Evolutionary conservation across 1,139 yeast species (phyloP).

Genomic region (Zygosaccharomyces sapae): DNA sequence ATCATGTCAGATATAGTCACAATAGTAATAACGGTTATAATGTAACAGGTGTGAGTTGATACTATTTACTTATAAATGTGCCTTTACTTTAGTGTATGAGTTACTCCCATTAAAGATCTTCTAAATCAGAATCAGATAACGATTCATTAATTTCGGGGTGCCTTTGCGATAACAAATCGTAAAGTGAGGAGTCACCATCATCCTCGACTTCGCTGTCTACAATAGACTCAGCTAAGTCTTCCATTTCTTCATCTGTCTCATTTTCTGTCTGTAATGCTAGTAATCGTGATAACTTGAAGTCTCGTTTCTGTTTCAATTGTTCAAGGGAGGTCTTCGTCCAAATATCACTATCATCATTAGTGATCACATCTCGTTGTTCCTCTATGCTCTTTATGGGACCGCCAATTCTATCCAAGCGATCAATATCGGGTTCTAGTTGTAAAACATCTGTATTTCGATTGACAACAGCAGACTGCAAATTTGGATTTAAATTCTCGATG

Average conservation of each 20-base stretch:
- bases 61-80: not conserved
- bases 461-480: slow-evolving; percentile 5
- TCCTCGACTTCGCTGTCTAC: slow-evolving; percentile 28
- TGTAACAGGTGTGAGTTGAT: slow-evolving; percentile 2
- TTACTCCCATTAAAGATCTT: slow-evolving; percentile 20
- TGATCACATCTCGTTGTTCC: slow-evolving; percentile 42
- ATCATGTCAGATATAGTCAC: not conserved
- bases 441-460: slow-evolving; percentile 10
- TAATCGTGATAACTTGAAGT: slow-evolving; percentile 10
- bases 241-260: slow-evolving; percentile 17
- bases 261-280: slow-evolving; percentile 11
- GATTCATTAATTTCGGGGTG: slow-evolving; percentile 25
- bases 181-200: slow-evolving; percentile 27
- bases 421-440: slow-evolving; percentile 25
- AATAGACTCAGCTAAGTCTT: slow-evolving; percentile 37
- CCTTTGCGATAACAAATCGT: slow-evolving; percentile 33
- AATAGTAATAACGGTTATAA: slow-evolving; percentile 1
- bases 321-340: slow-evolving; percentile 11
- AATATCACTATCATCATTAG: slow-evolving; percentile 31
- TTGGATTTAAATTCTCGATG: slow-evolving; percentile 14
- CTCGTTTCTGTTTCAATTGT: slow-evolving; percentile 9
- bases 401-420: slow-evolving; percentile 44
- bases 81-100: not conserved
- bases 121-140: slow-evolving; percentile 37
- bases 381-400: slow-evolving; percentile 44